phyloP scores from a whole-genome alignment of 441 rosid species.

The Corymbia citriodora region DNA sequence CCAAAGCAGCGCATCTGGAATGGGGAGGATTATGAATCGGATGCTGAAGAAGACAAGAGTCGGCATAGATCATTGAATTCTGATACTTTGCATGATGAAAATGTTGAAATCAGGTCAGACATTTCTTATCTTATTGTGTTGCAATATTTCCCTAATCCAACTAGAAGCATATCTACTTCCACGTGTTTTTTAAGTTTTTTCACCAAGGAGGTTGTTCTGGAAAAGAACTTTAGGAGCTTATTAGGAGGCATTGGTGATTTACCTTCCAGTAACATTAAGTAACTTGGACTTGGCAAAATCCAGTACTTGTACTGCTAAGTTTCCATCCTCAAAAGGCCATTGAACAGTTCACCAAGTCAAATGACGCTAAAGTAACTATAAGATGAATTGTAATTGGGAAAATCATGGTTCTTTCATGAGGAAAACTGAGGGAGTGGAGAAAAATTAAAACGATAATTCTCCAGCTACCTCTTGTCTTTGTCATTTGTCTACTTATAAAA shows the following conservation, averaged over 20 bases:
- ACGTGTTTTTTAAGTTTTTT: background rate
- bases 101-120: conserved; percentile 37
- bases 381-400: background rate
- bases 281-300: background rate
- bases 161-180: background rate
- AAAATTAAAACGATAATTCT: background rate
- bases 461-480: background rate
- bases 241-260: background rate
- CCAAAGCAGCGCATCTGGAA: conserved; percentile 88
- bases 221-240: background rate
- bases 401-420: background rate
- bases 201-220: background rate
- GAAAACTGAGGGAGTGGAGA: background rate
- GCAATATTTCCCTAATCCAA: background rate
- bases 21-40: conserved; percentile 72
- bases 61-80: conserved; percentile 24
- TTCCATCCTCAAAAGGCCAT: background rate
- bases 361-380: background rate
- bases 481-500: background rate
- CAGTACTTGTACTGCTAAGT: background rate
- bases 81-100: conserved; percentile 15
- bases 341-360: background rate
- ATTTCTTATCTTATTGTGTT: background rate
- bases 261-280: background rate
- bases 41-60: conserved; percentile 62